phyloP scores from a whole-genome alignment of 1,284 basidiomycete genomes.

The Meripilus lineatus region DNA sequence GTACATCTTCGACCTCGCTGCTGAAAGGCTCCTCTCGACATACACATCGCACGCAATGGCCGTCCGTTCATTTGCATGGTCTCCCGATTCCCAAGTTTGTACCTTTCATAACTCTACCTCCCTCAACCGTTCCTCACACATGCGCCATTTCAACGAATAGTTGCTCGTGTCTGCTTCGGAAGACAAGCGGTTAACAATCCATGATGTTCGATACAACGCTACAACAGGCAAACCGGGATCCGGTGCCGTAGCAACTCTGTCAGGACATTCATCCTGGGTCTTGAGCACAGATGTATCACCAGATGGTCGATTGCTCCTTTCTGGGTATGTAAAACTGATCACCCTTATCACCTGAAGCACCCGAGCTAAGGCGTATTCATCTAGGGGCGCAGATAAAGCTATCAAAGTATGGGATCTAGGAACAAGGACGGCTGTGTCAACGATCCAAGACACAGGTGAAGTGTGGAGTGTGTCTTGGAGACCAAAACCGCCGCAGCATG shows the following conservation, averaged over 20 bases:
- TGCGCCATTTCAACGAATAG: slow-evolving; percentile 32
- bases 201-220: slow-evolving; percentile 72
- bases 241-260: slow-evolving; percentile 76
- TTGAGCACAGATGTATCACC: slow-evolving; percentile 75
- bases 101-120: not conserved
- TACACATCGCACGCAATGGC: slow-evolving; percentile 85
- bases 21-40: slow-evolving; percentile 55
- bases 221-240: slow-evolving; percentile 55
- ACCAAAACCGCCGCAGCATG: slow-evolving; percentile 50
- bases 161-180: slow-evolving; percentile 82
- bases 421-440: slow-evolving; percentile 73
- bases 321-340: slow-evolving; percentile 60
- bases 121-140: not conserved
- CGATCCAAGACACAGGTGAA: slow-evolving; percentile 71
- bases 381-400: slow-evolving; percentile 77
- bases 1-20: slow-evolving; percentile 73
- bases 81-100: slow-evolving; percentile 64
- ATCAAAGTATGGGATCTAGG: slow-evolving; percentile 87
- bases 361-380: not conserved
- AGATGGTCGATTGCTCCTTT: slow-evolving; percentile 71
- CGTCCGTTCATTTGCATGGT: slow-evolving; percentile 81
- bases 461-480: slow-evolving; percentile 87
- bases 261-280: slow-evolving; percentile 86
- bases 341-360: slow-evolving; percentile 3
- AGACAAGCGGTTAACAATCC: slow-evolving; percentile 81